Percentiles rank a stretch among this genome's conserved stretches.
phyloP scores from a whole-genome alignment of 2,329 filamentous ascomycete genomes.

The Xylariaceae sp. region DNA sequence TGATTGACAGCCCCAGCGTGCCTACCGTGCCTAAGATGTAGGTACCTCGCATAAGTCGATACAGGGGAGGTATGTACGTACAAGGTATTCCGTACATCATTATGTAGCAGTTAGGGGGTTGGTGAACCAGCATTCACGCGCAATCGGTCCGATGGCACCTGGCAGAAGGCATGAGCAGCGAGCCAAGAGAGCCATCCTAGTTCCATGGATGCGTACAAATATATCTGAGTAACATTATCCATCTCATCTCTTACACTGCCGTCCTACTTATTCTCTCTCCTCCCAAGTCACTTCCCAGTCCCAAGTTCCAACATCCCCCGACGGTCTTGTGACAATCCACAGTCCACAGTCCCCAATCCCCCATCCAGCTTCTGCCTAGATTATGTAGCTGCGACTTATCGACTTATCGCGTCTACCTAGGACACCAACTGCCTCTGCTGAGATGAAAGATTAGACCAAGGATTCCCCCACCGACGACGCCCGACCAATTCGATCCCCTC shows the following conservation, averaged over 20 bases:
- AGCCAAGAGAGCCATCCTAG: neutral
- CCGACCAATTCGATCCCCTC: neutral
- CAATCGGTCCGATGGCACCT: slow-evolving; percentile 3
- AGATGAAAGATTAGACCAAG: neutral
- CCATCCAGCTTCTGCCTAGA: neutral
- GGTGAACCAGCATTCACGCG: neutral
- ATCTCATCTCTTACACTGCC: neutral
- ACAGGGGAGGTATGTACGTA: neutral
- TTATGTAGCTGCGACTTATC: neutral
- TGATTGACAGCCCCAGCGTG: no score
- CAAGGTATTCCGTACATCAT: neutral
- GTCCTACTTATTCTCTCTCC: neutral
- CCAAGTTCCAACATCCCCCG: neutral
- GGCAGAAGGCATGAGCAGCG: neutral
- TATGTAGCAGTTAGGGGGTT: neutral
- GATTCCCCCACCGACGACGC: neutral
- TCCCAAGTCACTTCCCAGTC: neutral
- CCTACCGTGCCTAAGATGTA: neutral
- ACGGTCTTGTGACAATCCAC: neutral
- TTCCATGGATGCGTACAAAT: neutral
- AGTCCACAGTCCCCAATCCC: neutral
- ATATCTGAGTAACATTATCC: neutral
- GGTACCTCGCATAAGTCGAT: neutral
- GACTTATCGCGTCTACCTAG: neutral
- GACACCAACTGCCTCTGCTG: neutral